phyloP scores from a whole-genome alignment of 371 early-diverging fungal genomes.

The Mucor sp. region DNA sequence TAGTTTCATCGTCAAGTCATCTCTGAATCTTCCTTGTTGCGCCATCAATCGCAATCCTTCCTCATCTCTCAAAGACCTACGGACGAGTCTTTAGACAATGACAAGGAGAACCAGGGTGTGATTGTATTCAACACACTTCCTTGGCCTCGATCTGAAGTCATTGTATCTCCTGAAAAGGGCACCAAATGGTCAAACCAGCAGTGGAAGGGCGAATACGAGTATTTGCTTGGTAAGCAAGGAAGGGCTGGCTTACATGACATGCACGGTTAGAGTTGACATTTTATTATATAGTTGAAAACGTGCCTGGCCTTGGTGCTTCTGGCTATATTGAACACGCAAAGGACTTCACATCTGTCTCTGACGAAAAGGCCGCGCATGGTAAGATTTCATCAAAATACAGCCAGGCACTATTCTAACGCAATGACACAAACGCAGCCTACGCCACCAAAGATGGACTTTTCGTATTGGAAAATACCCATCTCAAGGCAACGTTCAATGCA shows the following conservation, averaged over 20 bases:
- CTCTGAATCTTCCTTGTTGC: conserved; percentile 29
- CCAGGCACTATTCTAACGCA: not conserved
- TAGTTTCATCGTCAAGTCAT: conserved; percentile 50
- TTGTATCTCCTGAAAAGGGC: conserved; percentile 57
- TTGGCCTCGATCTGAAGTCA: conserved; percentile 76
- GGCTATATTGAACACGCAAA: conserved; percentile 17
- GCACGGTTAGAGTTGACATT: not conserved
- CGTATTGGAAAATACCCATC: conserved; percentile 72
- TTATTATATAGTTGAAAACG: conserved; percentile 31
- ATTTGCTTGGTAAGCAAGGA: conserved; percentile 36
- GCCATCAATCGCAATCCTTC: conserved; percentile 37
- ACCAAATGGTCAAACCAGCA: conserved; percentile 46
- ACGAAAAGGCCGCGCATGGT: conserved; percentile 25
- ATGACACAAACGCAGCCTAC: conserved; percentile 27
- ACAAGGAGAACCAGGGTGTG: conserved; percentile 31
- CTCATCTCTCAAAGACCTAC: conserved; percentile 11
- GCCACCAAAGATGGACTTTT: conserved; percentile 32
- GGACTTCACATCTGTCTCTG: conserved; percentile 10
- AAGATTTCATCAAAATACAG: not conserved
- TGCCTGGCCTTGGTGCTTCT: conserved; percentile 37
- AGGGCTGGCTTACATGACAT: not conserved
- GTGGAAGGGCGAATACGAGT: conserved; percentile 47
- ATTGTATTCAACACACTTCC: conserved; percentile 80
- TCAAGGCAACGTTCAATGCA: conserved; percentile 69
- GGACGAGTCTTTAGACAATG: not conserved